Evolutionary conservation across 2,329 filamentous ascomycete genomes (phyloP), one percentile per base, ranked within the genome.

Genomic region (Penicillium sp.): DNA sequence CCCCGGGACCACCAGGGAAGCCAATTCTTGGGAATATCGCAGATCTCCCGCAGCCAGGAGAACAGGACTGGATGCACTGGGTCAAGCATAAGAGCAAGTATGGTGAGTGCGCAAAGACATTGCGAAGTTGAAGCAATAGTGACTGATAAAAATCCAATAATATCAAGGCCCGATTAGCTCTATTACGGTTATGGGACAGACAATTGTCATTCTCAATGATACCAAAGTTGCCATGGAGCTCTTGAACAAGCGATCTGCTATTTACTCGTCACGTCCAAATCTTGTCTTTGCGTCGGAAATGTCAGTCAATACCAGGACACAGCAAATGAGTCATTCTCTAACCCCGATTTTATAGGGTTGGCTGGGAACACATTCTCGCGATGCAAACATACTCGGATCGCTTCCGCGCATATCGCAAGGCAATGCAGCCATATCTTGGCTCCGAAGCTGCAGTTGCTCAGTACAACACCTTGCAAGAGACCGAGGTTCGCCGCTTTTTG

Each of bases 1-100:
- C 73, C 0, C 74, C 74, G 1, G 75, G 75, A 0, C 75, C 74
- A 0, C 71, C 61, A 25, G 64, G 63, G 0, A 50, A 70, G 5
- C 71, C 71, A 0, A 10, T 77, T 0, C 18, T 77, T 3, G 74
- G 74, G 3, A 77, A 76, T 46, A 44, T 76, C 11, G 43, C 48
- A 1, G 72, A 76, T 43, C 54, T 77, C 8, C 73, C 73, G 0
- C 52, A 61, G 0, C 39, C 56, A 6, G 61, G 59, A 0, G 45
- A 45, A 26, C 60, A 57, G 6, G 69, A 71, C 35, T 67, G 57
- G 50, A 42, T 61, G 13, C 67, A 72, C 36, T 72, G 68, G 68
- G 37, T 65, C 1, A 56, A 70, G 30, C 62, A 68, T 42, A 71
- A 69, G 46, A 60, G 67, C 9, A 35, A 56, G 3, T 67, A 68